A percentile compares a stretch with the other conserved stretches of the same genome.
phyloP scores from a whole-genome alignment of 2,329 filamentous ascomycete genomes.

The Zymoseptoria ardabiliae region DNA sequence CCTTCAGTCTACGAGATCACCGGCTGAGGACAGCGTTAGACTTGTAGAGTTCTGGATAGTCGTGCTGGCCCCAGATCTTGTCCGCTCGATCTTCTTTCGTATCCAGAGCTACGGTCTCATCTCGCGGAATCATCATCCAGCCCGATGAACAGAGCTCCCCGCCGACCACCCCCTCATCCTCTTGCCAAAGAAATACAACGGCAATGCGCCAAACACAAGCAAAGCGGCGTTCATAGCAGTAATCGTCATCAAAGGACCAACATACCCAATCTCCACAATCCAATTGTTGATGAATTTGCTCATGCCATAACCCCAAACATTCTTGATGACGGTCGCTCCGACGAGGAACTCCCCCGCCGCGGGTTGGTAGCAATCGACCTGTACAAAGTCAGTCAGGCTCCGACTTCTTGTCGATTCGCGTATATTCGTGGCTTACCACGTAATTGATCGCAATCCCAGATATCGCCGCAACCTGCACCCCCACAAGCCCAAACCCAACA shows the following conservation, averaged over 20 bases:
- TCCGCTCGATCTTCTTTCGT: no score
- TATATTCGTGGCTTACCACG: neutral
- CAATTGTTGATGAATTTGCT: neutral
- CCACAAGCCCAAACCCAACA: neutral
- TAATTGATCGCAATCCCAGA: neutral
- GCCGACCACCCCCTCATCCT: neutral
- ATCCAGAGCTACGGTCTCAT: no score
- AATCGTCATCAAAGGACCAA: neutral
- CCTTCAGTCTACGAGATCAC: no score
- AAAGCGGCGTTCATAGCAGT: neutral
- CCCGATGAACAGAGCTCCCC: neutral
- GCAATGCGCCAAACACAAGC: neutral
- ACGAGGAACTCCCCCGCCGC: neutral
- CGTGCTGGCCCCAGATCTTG: no score
- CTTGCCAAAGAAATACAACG: neutral
- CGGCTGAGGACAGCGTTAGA: no score
- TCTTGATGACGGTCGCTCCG: neutral
- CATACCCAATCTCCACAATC: neutral
- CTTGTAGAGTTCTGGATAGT: no score
- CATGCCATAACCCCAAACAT: neutral
- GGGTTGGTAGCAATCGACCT: neutral
- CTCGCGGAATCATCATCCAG: neutral
- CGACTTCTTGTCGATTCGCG: no score
- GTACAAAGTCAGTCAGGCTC: neutral
- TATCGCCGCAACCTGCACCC: neutral